Percentiles rank a stretch among this genome's conserved stretches.
These are phyloP conservation scores for Eimeria maxima DNA, from an alignment of 169 alveolate species.

Conservation along the genomic window DNA sequence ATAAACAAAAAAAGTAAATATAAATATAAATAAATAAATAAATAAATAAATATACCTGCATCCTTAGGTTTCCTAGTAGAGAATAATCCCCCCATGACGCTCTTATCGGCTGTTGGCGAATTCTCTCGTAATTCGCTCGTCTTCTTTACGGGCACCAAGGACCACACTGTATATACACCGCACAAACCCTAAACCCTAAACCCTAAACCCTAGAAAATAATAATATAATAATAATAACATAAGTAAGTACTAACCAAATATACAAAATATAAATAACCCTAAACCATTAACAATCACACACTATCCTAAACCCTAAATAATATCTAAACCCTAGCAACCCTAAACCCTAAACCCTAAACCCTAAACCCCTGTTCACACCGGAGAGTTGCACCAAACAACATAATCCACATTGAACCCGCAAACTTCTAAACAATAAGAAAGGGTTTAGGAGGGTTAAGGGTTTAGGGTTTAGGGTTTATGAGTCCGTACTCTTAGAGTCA, in stretches of 20 bases:
- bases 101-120: neutral
- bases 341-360: neutral
- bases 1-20: no score
- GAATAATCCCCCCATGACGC: constrained; percentile 66
- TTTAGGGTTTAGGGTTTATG: neutral
- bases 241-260: no score
- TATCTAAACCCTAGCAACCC: neutral
- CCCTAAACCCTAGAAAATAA: constrained; percentile 51
- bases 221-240: no score
- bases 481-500: constrained; percentile 1
- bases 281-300: no score
- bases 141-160: constrained; percentile 17
- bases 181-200: constrained; percentile 21
- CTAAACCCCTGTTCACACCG: neutral
- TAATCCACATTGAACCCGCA: neutral
- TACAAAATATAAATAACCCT: no score
- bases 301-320: neutral
- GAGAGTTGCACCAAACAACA: no score
- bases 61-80: constrained; percentile 78
- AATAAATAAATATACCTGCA: constrained; percentile 86
- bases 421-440: neutral
- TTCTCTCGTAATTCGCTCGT: neutral
- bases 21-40: neutral
- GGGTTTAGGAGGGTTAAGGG: neutral
- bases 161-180: constrained; percentile 46